phyloP scores from a whole-genome alignment of 2,329 filamentous ascomycete species.

The Monosporascus sp. region DNA sequence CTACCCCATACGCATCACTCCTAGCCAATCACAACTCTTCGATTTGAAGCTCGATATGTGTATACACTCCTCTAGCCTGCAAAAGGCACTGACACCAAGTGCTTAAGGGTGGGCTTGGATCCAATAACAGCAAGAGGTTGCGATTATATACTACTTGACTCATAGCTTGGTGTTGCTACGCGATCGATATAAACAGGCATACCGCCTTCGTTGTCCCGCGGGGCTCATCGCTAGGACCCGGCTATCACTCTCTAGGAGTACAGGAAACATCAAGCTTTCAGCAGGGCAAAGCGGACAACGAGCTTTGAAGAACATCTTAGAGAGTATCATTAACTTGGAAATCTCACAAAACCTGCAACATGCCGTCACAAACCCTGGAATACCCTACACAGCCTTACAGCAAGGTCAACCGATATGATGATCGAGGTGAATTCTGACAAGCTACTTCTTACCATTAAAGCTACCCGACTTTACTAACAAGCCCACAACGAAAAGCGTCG shows the following conservation, averaged over 20 bases:
- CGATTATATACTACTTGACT: slow-evolving; percentile 5
- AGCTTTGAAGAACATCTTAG: no score
- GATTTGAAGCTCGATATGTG: slow-evolving; percentile 8
- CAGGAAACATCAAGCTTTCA: no score
- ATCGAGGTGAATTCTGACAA: slow-evolving; percentile 46
- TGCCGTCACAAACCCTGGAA: slow-evolving; percentile 42
- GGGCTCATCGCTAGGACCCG: background rate
- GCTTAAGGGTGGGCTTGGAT: slow-evolving; percentile 1
- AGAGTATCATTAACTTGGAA: no score
- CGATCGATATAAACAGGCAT: slow-evolving; percentile 3
- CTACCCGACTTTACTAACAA: slow-evolving; percentile 3
- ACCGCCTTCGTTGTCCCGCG: slow-evolving; percentile 2
- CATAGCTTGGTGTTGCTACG: background rate
- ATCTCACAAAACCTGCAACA: slow-evolving; percentile 18
- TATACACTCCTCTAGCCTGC: background rate
- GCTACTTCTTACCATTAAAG: background rate
- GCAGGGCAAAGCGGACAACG: no score
- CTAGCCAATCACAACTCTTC: slow-evolving; percentile 9
- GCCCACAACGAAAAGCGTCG: slow-evolving; percentile 42
- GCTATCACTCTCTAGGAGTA: no score
- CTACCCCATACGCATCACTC: slow-evolving; percentile 1
- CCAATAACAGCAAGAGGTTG: background rate
- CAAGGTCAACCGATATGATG: slow-evolving; percentile 62
- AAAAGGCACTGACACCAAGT: background rate
- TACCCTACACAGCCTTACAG: slow-evolving; percentile 62